Base-by-base conservation (phyloP, 768 basidiomycete genomes). In the Russula sp. region DNA sequence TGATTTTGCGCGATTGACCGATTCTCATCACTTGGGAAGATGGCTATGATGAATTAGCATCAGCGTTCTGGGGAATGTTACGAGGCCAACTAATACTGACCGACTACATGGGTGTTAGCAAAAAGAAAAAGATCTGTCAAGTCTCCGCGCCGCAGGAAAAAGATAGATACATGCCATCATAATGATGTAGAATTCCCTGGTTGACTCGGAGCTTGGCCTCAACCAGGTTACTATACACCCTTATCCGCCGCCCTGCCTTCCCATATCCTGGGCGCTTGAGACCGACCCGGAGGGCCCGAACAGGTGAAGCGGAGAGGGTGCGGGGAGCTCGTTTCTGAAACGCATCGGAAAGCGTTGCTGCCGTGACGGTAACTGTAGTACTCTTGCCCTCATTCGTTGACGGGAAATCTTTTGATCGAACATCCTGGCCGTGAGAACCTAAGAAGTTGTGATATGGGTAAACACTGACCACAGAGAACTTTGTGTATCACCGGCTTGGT, bases 201-300 rank as follows among this genome's bases (percentile, higher is more conserved):
- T 87, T 87, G 16, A 87, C 25, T 3, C 25, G 25, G 25, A 29
- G 82, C 0, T 78, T 76, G 7, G 83, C 83, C 47, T 69, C 70
- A 65, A 88, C 91, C 51, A 85, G 86, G 70, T 91, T 91, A 35
- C 79, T 76, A 1, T 49, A 59, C 7, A 83, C 73, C 20, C 58
- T 65, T 32, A 79, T 75, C 1, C 70, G 66, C 20, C 70, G 74
- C 2, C 88, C 89, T 13, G 77, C 75, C 0, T 75, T 78, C 20
- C 87, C 88, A 66, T 79, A 88, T 25, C 77, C 80, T 25, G 85
- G 79, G 43, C 90, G 77, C 67, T 79, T 83, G 32, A 88, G 88
- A 14, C 88, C 89, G 49, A 88, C 75, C 25, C 25, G 25, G 25
- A 29, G 25, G 20, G 85, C 78, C 57, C 75, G 64, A 57, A 81